Evolutionary conservation across 371 early-diverging fungal genomes (phyloP), one percentile per base, ranked within the genome.

Genomic region (Mortierella sp.): DNA sequence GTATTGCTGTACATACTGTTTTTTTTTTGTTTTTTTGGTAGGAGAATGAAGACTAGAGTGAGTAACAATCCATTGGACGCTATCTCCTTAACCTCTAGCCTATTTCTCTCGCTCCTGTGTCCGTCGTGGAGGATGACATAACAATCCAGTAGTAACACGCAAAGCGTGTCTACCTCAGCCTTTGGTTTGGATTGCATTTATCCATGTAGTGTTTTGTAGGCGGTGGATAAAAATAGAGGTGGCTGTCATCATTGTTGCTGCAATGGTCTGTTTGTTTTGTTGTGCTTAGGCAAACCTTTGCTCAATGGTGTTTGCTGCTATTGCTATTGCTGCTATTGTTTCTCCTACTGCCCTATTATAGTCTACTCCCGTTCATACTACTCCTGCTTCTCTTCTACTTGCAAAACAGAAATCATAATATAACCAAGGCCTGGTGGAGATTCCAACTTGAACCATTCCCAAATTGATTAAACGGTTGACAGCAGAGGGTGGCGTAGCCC

Each of bases 1-100:
- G 59, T 1, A 35, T 63, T 0, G 52, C 26, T 12, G 58, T 43
- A 54, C 79, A 78, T 18, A 64, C 77, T 77, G 43, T 35, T 18
- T 26, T 26, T 22, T 28, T 9, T 35, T 18, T 26, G 16, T 10
- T n/a, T 32, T 40, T 47, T 35, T 35, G 35, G 52, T 28, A 16
- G 49, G 49, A 12, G 28, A 32, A 18, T 4, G 45, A 35, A 30
- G 40, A 54, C 28, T 20, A 45, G 5, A 26, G 43, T 26, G 18
- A 35, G 45, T n/a, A 47, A 51, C 22, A 22, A 55, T 66, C 20
- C 2, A 59, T 54, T n/a, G 54, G 20, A 9, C 1, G 32, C 30
- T 28, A 8, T 14, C 16, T 16, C n/a, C 11, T 18, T 35, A 37
- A 18, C 10, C n/a, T 18, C n/a, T 37, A 37, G 18, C 51, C 51